Percentiles rank a stretch among this genome's conserved stretches.
Evolutionary conservation across 306 rosid species (phyloP).

Genomic region (Cucumis hystrix): DNA sequence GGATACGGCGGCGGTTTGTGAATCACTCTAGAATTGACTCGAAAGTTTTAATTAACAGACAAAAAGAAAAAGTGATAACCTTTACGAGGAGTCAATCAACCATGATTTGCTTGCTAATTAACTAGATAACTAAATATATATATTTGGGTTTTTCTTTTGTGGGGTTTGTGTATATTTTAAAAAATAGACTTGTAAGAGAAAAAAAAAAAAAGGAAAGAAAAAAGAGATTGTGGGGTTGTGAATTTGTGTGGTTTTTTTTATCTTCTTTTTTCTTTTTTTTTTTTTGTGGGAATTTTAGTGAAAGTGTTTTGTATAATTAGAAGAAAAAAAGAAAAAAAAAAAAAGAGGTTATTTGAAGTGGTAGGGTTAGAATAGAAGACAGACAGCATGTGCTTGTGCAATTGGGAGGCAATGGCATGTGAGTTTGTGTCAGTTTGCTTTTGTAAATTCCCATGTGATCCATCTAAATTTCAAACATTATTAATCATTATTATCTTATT

Average conservation of each 20-base stretch:
- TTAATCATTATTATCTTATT: slow-evolving; percentile 17
- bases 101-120: slow-evolving; percentile 4
- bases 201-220: neutral
- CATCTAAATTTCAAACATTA: slow-evolving; percentile 40
- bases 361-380: slow-evolving; percentile 24
- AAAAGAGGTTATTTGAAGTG: neutral
- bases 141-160: neutral
- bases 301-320: neutral
- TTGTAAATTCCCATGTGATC: slow-evolving; percentile 51
- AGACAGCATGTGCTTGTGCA: slow-evolving; percentile 59
- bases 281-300: neutral
- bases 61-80: neutral
- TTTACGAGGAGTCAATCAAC: neutral
- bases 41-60: neutral
- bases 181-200: neutral
- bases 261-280: neutral
- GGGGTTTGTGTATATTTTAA: slow-evolving; percentile 7
- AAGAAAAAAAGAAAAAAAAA: neutral
- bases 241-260: neutral
- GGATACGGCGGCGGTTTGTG: neutral
- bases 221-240: slow-evolving; percentile 2
- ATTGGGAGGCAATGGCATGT: slow-evolving; percentile 72
- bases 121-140: neutral
- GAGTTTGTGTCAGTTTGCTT: slow-evolving; percentile 63
- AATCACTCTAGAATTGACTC: neutral